Evolutionary conservation across 2,329 filamentous ascomycete species (phyloP), one percentile per base, ranked within the genome.

Genomic region (Chrysoporthe cubensis): DNA sequence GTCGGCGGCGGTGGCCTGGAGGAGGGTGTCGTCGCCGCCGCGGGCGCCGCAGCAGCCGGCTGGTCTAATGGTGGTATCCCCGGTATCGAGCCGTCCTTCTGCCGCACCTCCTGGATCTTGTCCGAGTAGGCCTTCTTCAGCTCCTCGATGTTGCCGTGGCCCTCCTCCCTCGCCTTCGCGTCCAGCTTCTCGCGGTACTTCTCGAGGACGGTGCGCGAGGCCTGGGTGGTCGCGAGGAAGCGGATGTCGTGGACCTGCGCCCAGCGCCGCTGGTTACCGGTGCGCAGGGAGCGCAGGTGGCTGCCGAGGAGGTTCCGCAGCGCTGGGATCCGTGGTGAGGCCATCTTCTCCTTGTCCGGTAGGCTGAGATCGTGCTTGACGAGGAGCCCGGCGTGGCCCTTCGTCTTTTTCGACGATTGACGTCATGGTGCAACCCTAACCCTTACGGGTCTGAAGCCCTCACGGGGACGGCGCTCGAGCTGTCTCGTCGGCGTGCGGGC

Each of bases 201-300:
- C 71, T 97, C 93, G 71, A 92, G 77, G 50, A 97, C 83, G 73
- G 86, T 85, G 67, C 87, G 85, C 59, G 90, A 85, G 67, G 88
- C 83, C 67, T 88, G 87, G 70, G 94, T 92, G 18, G 93, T 96
- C 70, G 91, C 91, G 58, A 97, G 87, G 83, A 95, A 97, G 71
- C 94, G 93, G 60, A 97, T 90, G 79, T 97, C 93, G 79, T 96
- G 93, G 42, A 97, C 94, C 75, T 93, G 93, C 1, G 95, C 95
- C 91, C 93, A 96, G 77, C 94, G 89, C 66, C 90, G 88, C 79
- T 97, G 95, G 72, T 81, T 77, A 66, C 76, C 72, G 65, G 75
- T 74, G 70, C 76, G 77, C 40, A 76, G 72, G 13, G 74, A 70
- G 64, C 76, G 78, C 57, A 76, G 64, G 14, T 77, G 76, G 67